These are phyloP conservation scores for Zoysia japonica DNA, from an alignment of 176 grass and related monocot species.

Conservation along the genomic window DNA sequence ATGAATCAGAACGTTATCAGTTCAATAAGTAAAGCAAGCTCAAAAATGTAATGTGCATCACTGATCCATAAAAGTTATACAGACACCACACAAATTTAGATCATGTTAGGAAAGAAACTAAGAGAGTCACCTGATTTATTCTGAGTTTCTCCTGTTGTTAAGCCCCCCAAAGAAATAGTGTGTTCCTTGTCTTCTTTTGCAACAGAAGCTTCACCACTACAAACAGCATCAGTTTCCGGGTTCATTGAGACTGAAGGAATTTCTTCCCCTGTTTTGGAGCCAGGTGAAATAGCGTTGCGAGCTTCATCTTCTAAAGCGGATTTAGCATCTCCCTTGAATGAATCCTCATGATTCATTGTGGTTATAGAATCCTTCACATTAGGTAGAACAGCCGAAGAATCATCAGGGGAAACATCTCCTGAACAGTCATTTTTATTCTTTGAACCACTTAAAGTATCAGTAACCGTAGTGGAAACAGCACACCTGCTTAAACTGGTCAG, in stretches of 20 bases:
- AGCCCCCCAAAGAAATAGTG: conserved; percentile 36
- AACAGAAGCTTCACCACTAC: conserved; percentile 38
- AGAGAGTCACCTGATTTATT: conserved; percentile 62
- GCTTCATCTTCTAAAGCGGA: conserved; percentile 35
- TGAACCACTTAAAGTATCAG: background rate
- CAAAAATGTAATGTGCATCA: conserved; percentile 22
- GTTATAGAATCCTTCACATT: conserved; percentile 34
- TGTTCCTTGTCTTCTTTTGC: conserved; percentile 31
- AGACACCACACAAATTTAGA: background rate
- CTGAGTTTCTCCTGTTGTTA: conserved; percentile 32
- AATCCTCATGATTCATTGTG: conserved; percentile 25
- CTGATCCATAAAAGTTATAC: background rate
- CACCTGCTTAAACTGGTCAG: conserved; percentile 32
- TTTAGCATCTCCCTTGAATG: conserved; percentile 31
- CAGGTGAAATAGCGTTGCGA: conserved; percentile 3
- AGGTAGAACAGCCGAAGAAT: conserved; percentile 38
- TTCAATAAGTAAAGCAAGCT: conserved; percentile 21
- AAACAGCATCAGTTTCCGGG: conserved; percentile 2
- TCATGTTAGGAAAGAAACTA: conserved; percentile 18
- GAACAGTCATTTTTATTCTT: conserved; percentile 39
- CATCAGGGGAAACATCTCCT: conserved; percentile 24
- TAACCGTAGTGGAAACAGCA: conserved; percentile 13
- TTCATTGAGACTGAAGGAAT: background rate
- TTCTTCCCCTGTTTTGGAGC: conserved; percentile 1
- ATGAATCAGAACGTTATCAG: conserved; percentile 7